Evolutionary conservation across 169 alveolate species (phyloP).

Genomic region (Plasmodium ovale): DNA sequence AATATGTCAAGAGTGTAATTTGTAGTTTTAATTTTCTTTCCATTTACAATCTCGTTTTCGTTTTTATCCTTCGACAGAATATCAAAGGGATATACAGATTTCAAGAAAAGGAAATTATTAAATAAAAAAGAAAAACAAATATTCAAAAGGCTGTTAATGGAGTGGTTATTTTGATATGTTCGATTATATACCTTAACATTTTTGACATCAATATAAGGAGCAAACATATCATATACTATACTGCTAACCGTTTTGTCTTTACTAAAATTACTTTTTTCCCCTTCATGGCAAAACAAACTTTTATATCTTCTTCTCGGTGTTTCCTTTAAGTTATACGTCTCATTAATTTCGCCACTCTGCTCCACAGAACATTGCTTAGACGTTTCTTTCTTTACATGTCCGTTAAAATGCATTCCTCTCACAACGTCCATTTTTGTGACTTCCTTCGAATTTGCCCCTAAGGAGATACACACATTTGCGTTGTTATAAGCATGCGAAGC

Average conservation of each 20-base stretch:
- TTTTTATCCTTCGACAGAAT: conserved; percentile 36
- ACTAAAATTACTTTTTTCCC: background rate
- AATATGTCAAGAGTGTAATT: conserved; percentile 50
- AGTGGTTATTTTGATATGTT: conserved; percentile 22
- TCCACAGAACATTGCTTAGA: background rate
- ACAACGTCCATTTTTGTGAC: background rate
- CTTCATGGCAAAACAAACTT: background rate
- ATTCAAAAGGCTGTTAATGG: conserved; percentile 64
- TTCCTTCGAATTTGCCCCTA: background rate
- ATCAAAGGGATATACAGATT: conserved; percentile 70
- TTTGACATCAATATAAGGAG: conserved; percentile 48
- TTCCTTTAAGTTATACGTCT: background rate
- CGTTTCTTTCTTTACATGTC: background rate
- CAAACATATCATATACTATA: conserved; percentile 41
- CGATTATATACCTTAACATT: conserved; percentile 35
- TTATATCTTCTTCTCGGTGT: background rate
- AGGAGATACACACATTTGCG: no score
- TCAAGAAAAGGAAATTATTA: conserved; percentile 54
- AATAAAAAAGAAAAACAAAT: conserved; percentile 63
- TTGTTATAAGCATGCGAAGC: background rate
- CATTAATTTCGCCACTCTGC: background rate
- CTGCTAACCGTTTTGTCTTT: conserved; percentile 14
- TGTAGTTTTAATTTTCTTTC: conserved; percentile 15
- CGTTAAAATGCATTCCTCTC: no score
- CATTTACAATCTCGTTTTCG: conserved; percentile 24